Conservation (phyloP, 352 stramenopile species). For the Phytophthora nicotianae region DNA sequence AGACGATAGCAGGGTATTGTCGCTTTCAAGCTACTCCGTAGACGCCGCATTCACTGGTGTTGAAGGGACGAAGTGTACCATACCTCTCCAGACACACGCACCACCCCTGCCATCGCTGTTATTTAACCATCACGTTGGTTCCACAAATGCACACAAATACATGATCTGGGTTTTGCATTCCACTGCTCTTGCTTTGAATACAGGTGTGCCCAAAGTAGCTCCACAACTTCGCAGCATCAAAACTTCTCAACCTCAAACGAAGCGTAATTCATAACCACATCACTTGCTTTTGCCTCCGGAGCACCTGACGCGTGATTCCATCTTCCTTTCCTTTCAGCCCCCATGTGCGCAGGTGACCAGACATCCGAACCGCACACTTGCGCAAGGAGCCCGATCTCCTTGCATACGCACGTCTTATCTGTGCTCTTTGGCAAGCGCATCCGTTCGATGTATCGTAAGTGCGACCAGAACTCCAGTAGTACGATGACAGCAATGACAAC, state of each 20-base stretch:
- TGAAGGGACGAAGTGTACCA: conserved; percentile 39
- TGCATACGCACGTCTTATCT: conserved; percentile 9
- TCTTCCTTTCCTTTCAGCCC: conserved; percentile 13
- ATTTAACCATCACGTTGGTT: conserved; percentile 43
- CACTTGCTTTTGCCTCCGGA: neutral
- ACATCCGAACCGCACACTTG: conserved; percentile 16
- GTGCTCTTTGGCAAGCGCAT: conserved; percentile 7
- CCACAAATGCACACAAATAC: conserved; percentile 34
- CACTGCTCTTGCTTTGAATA: conserved; percentile 8
- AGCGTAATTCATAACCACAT: conserved; percentile 7
- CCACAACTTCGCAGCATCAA: conserved; percentile 1
- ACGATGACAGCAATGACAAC: neutral
- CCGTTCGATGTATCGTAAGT: neutral
- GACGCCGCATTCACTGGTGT: conserved; percentile 19
- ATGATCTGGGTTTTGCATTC: conserved; percentile 28
- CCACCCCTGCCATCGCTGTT: conserved; percentile 35
- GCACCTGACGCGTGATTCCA: conserved; percentile 1
- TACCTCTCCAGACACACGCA: conserved; percentile 32
- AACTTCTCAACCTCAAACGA: conserved; percentile 4
- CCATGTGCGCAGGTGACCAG: conserved; percentile 10
- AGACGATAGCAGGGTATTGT: conserved; percentile 16
- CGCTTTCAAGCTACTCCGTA: conserved; percentile 33
- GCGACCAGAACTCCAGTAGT: neutral
- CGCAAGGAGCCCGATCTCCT: conserved; percentile 4
- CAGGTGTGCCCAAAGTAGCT: neutral